Percentiles rank a stretch among this genome's conserved stretches.
phyloP scores from a whole-genome alignment of 2,329 filamentous ascomycete genomes.

The Hymenoscyphus infarciens region DNA sequence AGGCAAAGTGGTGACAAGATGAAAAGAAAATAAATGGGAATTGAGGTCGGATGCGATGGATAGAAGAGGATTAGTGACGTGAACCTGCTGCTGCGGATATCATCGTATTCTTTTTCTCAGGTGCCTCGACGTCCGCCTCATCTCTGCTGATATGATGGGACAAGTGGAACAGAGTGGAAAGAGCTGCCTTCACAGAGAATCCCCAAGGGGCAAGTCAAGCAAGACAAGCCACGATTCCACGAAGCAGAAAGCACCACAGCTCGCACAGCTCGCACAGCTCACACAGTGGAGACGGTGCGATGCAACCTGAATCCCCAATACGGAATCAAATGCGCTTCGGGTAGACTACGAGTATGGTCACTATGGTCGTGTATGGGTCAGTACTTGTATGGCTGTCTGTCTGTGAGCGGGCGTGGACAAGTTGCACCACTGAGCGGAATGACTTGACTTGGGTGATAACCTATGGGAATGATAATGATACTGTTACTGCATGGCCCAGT shows the following conservation, averaged over 20 bases:
- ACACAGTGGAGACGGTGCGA: not conserved
- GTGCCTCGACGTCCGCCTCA: not conserved
- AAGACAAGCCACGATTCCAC: not conserved
- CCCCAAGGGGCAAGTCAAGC: not conserved
- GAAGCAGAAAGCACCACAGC: not conserved
- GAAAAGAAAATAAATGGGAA: too few species aligned
- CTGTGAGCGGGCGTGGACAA: not conserved
- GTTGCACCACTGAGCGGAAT: conserved; percentile 4
- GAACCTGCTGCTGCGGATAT: not conserved
- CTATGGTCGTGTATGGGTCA: not conserved
- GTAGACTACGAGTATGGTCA: not conserved
- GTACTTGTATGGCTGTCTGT: too few species aligned
- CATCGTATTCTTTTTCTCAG: not conserved
- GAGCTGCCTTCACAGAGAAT: not conserved
- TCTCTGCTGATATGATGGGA: not conserved
- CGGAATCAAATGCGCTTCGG: not conserved
- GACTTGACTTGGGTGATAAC: conserved; percentile 15
- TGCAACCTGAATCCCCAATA: not conserved
- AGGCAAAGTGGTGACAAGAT: too few species aligned
- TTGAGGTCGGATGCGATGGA: not conserved
- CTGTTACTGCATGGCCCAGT: not conserved
- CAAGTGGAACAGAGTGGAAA: not conserved
- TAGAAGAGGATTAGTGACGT: not conserved
- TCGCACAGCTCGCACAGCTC: not conserved
- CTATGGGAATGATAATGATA: not conserved